Base-by-base conservation (phyloP, 148 eudicot species). In the Diospyros lotus region DNA sequence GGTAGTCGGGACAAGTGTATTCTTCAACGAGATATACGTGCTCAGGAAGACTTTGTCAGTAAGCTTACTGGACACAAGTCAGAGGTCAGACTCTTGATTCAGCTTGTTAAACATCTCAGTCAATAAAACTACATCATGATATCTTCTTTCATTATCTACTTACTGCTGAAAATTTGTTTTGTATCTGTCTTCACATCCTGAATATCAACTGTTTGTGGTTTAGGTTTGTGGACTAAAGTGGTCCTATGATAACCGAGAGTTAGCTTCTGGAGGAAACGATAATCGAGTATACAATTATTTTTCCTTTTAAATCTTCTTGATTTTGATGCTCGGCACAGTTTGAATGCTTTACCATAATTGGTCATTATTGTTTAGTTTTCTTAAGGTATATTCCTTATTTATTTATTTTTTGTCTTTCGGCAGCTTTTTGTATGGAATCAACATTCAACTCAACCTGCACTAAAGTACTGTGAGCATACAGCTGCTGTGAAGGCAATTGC, bases 401-500 rank as follows among this genome's bases (percentile, higher is more conserved):
- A 50, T 72, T 45, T 28, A 46, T 52, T 46, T 73, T 8, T 18
- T 58, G 42, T 78, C 14, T 61, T n/a, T 59, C 4, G 73, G 64
- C 83, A 93, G 98, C 93, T 93, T 75, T 87, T 87, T 52, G 97
- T 93, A 10, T 93, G 98, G 98, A 94, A 94, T 82, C 90, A 87
- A 65, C 85, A 94, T 80, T 87, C 94, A 40, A 90, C 91, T 12
- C 94, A 91, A 76, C 98, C 97, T 38, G 84, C 89, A 61, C 76
- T 88, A 75, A 91, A 87, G 84, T 89, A 91, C 75, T 84, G 91
- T 55, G 97, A 91, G 79, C 98, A 91, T 69, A 91, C 90, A 12
- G 97, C 97, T 52, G 98, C 94, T 78, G 98, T 91, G 54, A 94
- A 94, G 82, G 98, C 98, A 62, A 94, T 94, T 81, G 91, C 97